A percentile compares a stretch with the other conserved stretches of the same genome.
Conservation (phyloP, 106 monocot species). For the Iris macrosiphon region DNA sequence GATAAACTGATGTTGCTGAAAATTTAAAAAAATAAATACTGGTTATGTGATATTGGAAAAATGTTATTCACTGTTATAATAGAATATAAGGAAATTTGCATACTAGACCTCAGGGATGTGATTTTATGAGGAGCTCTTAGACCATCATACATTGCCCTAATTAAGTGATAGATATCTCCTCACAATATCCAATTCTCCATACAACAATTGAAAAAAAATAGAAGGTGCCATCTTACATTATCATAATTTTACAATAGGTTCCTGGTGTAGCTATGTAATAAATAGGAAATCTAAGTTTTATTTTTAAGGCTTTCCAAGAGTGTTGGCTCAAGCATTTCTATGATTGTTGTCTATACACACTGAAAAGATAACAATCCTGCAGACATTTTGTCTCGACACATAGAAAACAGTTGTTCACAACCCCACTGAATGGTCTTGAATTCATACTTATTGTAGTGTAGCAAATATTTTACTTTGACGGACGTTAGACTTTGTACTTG, state of each 20-base stretch:
- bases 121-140: no score
- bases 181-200: no score
- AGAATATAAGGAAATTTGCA: not conserved
- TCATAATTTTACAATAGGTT: no score
- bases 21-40: not conserved
- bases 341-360: not conserved
- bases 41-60: not conserved
- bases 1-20: slow-evolving; percentile 22
- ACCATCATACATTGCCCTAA: no score
- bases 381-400: no score
- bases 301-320: not conserved
- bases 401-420: not conserved
- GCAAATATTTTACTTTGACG: not conserved
- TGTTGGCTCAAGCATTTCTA: not conserved
- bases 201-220: no score
- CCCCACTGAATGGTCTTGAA: not conserved
- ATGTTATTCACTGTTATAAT: not conserved
- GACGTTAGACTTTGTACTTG: not conserved
- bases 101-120: no score
- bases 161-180: no score
- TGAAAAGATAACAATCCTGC: not conserved
- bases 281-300: not conserved
- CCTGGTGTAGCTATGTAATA: no score
- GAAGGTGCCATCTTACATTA: no score
- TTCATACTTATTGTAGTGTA: not conserved